These are phyloP conservation scores for Blumeria graminis DNA, from an alignment of 2,329 filamentous ascomycete genomes.

Conservation along the genomic window DNA sequence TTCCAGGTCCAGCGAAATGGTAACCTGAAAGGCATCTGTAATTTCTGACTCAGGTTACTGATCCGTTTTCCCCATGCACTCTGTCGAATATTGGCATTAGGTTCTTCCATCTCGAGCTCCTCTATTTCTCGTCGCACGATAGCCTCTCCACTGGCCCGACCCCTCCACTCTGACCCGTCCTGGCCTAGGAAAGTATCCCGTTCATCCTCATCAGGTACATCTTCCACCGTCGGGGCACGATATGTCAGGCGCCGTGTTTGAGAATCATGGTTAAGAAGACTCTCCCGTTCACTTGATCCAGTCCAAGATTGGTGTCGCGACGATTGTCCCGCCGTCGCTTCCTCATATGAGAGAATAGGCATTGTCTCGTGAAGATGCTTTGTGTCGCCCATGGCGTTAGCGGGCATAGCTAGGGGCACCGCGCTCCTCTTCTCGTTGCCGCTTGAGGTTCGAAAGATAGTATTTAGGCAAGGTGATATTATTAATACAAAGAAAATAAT, in stretches of 20 bases:
- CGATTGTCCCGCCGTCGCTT: slow-evolving; percentile 41
- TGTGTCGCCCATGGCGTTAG: slow-evolving; percentile 20
- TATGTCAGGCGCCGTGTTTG: slow-evolving; percentile 32
- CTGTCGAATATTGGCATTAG: slow-evolving; percentile 18
- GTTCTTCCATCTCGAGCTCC: slow-evolving; percentile 69
- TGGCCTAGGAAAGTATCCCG: slow-evolving; percentile 24
- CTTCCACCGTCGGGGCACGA: slow-evolving; percentile 61
- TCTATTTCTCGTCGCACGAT: slow-evolving; percentile 61
- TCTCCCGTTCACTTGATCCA: slow-evolving; percentile 53
- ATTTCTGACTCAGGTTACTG: slow-evolving; percentile 13
- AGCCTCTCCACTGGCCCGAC: slow-evolving; percentile 24
- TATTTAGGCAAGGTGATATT: too few species aligned
- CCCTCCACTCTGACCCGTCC: slow-evolving; percentile 23
- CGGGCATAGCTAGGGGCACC: too few species aligned
- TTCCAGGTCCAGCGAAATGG: slow-evolving; percentile 14
- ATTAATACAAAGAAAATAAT: too few species aligned
- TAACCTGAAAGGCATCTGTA: slow-evolving; percentile 9
- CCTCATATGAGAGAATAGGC: slow-evolving; percentile 65
- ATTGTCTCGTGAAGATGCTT: slow-evolving; percentile 34
- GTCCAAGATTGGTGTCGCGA: slow-evolving; percentile 33
- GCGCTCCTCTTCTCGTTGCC: background rate
- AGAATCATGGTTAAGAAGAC: slow-evolving; percentile 27
- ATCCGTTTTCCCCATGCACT: slow-evolving; percentile 16
- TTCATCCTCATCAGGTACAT: slow-evolving; percentile 24
- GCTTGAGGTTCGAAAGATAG: slow-evolving; percentile 2